Evolutionary conservation across 2,329 filamentous ascomycete species (phyloP).

Genomic region (Cladosporium sp.): DNA sequence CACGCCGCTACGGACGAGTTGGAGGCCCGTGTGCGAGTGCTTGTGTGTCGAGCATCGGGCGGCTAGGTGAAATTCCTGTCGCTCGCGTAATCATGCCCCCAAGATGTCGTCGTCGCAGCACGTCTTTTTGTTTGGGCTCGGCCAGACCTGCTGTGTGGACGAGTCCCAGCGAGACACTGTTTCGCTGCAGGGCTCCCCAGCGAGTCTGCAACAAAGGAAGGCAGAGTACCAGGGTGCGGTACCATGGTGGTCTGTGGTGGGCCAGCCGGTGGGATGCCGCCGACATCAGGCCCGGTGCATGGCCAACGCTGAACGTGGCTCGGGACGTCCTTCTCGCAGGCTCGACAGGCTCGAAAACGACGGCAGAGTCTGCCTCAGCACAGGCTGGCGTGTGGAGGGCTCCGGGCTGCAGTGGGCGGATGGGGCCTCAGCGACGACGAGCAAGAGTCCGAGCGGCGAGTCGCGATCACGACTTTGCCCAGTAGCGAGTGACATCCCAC

Average conservation of each 20-base stretch:
- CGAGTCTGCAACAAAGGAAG: not conserved
- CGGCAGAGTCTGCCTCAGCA: not conserved
- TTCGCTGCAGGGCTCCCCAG: slow-evolving; percentile 8
- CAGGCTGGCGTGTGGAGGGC: not conserved
- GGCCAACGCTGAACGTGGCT: slow-evolving; percentile 1
- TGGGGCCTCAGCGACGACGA: too few species aligned
- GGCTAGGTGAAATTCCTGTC: slow-evolving; percentile 10
- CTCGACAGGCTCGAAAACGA: too few species aligned
- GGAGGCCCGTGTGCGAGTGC: not conserved
- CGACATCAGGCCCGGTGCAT: slow-evolving; percentile 8
- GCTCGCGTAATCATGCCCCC: not conserved
- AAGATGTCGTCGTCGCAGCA: not conserved
- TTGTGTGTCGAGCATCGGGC: not conserved
- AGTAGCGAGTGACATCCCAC: slow-evolving; percentile 11
- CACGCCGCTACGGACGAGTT: not conserved
- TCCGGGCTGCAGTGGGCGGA: not conserved
- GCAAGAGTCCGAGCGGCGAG: not conserved
- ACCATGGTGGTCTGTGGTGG: not conserved
- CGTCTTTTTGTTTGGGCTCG: not conserved
- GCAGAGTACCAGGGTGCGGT: not conserved
- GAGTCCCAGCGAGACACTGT: slow-evolving; percentile 6
- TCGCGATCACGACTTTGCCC: not conserved
- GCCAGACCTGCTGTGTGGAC: slow-evolving; percentile 2
- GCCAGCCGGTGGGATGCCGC: slow-evolving; percentile 5
- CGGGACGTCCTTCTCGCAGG: not conserved